Evolutionary conservation across 83 land plant species (phyloP).

Genomic region (Picea engelmannii): DNA sequence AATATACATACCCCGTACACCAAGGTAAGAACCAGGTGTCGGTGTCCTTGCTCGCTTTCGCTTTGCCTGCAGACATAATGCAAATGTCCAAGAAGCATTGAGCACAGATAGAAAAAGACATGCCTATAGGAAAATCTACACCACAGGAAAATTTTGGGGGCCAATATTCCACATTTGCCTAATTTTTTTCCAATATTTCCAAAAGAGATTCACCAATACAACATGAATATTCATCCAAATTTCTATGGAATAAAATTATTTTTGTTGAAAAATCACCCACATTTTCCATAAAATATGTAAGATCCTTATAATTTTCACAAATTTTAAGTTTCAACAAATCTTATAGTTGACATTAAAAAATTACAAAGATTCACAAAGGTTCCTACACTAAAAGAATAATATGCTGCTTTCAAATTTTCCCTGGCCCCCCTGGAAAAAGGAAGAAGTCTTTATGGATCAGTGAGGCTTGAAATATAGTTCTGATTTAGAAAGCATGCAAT

Average conservation of each 20-base stretch:
- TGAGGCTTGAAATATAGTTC: not conserved
- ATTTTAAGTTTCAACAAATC: too few relatives aligned
- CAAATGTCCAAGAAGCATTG: not conserved
- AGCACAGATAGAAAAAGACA: not conserved
- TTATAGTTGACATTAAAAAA: too few relatives aligned
- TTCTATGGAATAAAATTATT: not conserved
- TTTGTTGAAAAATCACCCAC: conserved; percentile 34
- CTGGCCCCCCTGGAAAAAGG: not conserved
- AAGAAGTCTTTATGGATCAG: not conserved
- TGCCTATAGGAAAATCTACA: not conserved
- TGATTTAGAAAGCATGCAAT: not conserved
- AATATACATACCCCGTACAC: conserved; percentile 33
- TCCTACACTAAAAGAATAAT: too few relatives aligned
- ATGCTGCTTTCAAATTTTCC: too few relatives aligned
- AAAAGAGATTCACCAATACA: conserved; percentile 9
- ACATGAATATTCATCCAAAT: not conserved
- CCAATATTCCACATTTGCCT: not conserved
- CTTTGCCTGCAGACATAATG: conserved; percentile 49
- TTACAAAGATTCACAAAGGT: too few relatives aligned
- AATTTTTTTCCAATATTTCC: not conserved
- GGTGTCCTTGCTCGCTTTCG: conserved; percentile 74
- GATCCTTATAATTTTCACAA: too few relatives aligned
- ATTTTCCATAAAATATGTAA: too few relatives aligned
- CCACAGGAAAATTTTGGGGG: too few relatives aligned
- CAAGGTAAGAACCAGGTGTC: conserved; percentile 79